A percentile compares a stretch with the other conserved stretches of the same genome.
phyloP scores from a whole-genome alignment of 208 protist species.

The Trypanosomatidae sp. region DNA sequence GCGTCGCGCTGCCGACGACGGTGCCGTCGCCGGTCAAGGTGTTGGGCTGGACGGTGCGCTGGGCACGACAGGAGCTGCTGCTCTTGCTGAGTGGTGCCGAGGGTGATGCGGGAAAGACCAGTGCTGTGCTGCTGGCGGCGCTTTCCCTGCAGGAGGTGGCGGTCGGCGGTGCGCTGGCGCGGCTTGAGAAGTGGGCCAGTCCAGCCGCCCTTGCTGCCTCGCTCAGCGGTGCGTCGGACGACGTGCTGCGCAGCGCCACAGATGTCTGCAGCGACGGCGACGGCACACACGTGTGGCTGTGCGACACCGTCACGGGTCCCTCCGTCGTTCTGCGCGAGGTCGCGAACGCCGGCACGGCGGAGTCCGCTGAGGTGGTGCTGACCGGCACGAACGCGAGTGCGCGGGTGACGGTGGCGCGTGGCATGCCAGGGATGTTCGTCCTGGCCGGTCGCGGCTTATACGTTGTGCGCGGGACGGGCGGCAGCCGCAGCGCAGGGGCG shows the following conservation, averaged over 20 bases:
- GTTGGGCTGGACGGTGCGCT: constrained; percentile 35
- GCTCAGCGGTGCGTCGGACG: constrained; percentile 18
- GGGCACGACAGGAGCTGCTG: constrained; percentile 26
- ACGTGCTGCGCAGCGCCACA: constrained; percentile 4
- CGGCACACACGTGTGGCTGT: constrained; percentile 33
- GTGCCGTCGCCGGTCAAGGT: background rate
- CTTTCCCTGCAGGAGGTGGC: constrained; percentile 31
- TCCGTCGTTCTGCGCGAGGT: constrained; percentile 30
- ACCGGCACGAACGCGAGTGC: constrained; percentile 20
- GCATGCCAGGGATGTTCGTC: constrained; percentile 23
- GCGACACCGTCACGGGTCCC: constrained; percentile 31
- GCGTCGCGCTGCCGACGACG: constrained; percentile 23
- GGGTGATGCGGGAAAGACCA: too few relatives aligned
- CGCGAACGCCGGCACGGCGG: too few relatives aligned
- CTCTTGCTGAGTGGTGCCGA: too few relatives aligned
- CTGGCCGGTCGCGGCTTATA: constrained; percentile 39
- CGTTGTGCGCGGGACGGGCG: too few relatives aligned
- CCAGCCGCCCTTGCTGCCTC: constrained; percentile 2
- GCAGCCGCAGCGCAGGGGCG: too few relatives aligned
- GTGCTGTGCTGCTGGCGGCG: constrained; percentile 18
- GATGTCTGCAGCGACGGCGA: constrained; percentile 33
- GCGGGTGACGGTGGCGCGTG: constrained; percentile 22
- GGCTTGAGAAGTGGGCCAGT: too few relatives aligned
- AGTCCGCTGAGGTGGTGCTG: constrained; percentile 34
- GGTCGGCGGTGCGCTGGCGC: too few relatives aligned